These are phyloP conservation scores for Globisporangium apiculatum DNA, from an alignment of 352 stramenopile genomes.

Conservation along the genomic window DNA sequence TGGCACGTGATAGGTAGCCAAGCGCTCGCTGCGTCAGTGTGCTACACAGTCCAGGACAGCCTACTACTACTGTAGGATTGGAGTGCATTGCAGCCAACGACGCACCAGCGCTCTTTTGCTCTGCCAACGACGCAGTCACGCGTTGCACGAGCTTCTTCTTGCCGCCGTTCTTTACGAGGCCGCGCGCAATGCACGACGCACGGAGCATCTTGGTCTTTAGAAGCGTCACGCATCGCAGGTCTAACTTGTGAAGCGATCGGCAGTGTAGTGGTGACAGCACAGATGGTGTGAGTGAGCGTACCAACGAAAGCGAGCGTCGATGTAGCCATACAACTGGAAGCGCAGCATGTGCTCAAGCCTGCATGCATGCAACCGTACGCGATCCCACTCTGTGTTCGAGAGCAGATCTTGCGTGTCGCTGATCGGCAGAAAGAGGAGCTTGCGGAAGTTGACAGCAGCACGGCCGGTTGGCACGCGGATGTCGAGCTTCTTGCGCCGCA, in stretches of 20 bases:
- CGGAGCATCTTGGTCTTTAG: conserved; percentile 84
- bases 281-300: background rate
- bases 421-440: conserved; percentile 67
- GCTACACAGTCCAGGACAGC: too few relatives aligned
- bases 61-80: too few relatives aligned
- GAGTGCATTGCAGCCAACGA: too few relatives aligned
- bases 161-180: conserved; percentile 51
- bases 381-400: conserved; percentile 59
- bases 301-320: too few relatives aligned
- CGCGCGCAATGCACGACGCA: conserved; percentile 64
- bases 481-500: conserved; percentile 54
- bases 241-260: conserved; percentile 27
- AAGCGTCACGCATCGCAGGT: conserved; percentile 69
- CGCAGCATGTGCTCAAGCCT: background rate
- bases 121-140: conserved; percentile 45
- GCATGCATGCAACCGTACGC: conserved; percentile 20
- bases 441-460: conserved; percentile 74
- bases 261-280: background rate
- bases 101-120: conserved; percentile 50
- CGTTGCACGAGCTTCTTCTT: conserved; percentile 54
- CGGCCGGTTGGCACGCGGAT: conserved; percentile 62
- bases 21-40: too few relatives aligned
- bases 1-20: too few relatives aligned
- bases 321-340: background rate
- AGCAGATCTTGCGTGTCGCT: conserved; percentile 64